These are phyloP conservation scores for Hortaea werneckii DNA, from an alignment of 2,329 filamentous ascomycete genomes.

Conservation along the genomic window DNA sequence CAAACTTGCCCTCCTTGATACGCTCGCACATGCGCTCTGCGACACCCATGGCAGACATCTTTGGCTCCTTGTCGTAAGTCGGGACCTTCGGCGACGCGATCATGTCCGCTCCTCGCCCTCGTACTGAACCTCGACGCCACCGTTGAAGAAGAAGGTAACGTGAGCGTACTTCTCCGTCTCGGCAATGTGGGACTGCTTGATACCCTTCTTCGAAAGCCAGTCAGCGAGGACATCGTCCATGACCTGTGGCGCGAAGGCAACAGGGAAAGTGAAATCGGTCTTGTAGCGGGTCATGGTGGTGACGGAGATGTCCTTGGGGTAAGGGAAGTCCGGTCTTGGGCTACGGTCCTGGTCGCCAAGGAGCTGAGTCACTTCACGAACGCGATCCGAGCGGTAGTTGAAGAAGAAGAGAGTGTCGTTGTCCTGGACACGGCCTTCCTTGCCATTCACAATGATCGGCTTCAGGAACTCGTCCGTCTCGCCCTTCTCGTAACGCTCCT, in stretches of 20 bases:
- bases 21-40: constrained; percentile 84
- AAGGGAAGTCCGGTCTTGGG: constrained; percentile 80
- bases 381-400: constrained; percentile 99
- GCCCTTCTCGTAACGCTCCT: constrained; percentile 74
- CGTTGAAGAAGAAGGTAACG: constrained; percentile 99
- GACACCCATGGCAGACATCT: constrained; percentile 89
- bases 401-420: constrained; percentile 97
- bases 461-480: constrained; percentile 98
- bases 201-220: constrained; percentile 79
- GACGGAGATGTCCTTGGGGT: constrained; percentile 76
- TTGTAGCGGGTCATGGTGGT: constrained; percentile 99
- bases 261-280: constrained; percentile 78
- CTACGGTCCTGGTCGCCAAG: constrained; percentile 87
- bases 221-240: constrained; percentile 99
- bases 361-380: constrained; percentile 90
- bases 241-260: constrained; percentile 87
- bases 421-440: constrained; percentile 79
- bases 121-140: constrained; percentile 94
- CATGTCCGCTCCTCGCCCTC: constrained; percentile 86
- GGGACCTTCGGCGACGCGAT: constrained; percentile 90
- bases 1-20: constrained; percentile 73
- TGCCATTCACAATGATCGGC: constrained; percentile 87
- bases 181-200: constrained; percentile 91
- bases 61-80: constrained; percentile 88
- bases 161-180: constrained; percentile 99